These are phyloP conservation scores for Parascedosporium putredinis DNA, from an alignment of 2,329 filamentous ascomycete genomes.

Conservation along the genomic window DNA sequence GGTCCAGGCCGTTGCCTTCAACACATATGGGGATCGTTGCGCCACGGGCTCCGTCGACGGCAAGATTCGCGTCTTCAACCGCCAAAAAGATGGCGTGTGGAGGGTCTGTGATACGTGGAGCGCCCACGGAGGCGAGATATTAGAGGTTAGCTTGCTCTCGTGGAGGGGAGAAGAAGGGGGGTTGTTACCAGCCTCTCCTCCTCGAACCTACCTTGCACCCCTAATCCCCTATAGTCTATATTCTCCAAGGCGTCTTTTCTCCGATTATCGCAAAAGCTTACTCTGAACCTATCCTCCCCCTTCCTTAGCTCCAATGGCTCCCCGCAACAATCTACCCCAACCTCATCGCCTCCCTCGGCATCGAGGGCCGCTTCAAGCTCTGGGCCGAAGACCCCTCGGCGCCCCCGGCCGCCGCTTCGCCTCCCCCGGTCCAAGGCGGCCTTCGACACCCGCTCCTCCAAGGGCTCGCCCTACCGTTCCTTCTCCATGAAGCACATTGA, in stretches of 20 bases:
- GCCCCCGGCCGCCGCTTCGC: conserved; percentile 72
- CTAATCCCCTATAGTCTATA: too few relatives aligned
- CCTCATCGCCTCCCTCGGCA: conserved; percentile 76
- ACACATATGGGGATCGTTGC: conserved; percentile 84
- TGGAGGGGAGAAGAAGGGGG: too few relatives aligned
- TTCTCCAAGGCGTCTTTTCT: too few relatives aligned
- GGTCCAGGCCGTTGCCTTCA: conserved; percentile 79
- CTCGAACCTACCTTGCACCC: too few relatives aligned
- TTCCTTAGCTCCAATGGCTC: conserved; percentile 74
- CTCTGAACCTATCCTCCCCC: background rate
- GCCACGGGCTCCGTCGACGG: conserved; percentile 88
- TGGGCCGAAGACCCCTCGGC: conserved; percentile 88
- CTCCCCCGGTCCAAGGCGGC: conserved; percentile 40
- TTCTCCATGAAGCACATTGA: conserved; percentile 79
- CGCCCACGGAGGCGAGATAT: conserved; percentile 81
- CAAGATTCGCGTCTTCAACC: conserved; percentile 83
- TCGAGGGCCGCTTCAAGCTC: conserved; percentile 77
- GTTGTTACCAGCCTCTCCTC: too few relatives aligned
- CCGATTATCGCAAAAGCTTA: conserved; percentile 4
- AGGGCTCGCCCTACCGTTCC: conserved; percentile 59
- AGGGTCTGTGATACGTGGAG: conserved; percentile 76
- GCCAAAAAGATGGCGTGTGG: conserved; percentile 69
- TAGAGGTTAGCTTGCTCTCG: conserved; percentile 73
- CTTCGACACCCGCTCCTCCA: conserved; percentile 47
- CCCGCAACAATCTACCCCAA: conserved; percentile 79